Evolutionary conservation across 179 eudicot genomes (phyloP).

Genomic region (Corrigiola litoralis): DNA sequence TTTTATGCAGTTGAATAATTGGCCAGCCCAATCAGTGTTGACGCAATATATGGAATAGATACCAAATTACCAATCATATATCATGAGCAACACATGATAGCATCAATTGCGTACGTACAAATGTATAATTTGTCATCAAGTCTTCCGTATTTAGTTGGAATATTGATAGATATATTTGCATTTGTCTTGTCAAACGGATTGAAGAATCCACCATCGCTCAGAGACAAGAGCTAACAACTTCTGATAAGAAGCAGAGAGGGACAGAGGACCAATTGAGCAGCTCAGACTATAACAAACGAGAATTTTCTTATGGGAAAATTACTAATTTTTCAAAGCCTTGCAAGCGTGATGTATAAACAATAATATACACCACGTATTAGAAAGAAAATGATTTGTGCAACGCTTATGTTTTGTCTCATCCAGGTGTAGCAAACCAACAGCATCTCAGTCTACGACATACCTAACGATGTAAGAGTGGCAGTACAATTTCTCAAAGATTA

Average conservation of each 20-base stretch:
- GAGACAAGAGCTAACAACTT: slow-evolving; percentile 19
- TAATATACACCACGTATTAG: not conserved
- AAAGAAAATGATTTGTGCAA: not conserved
- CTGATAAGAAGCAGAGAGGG: slow-evolving; percentile 13
- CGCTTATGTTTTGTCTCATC: slow-evolving; percentile 18
- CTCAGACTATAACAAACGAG: not conserved
- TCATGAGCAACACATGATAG: slow-evolving; percentile 4
- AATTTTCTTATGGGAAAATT: no score
- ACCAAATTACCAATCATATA: not conserved
- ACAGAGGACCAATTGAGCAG: slow-evolving; percentile 16
- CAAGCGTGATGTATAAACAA: not conserved
- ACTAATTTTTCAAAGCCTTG: no score
- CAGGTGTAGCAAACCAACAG: slow-evolving; percentile 18
- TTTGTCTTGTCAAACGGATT: slow-evolving; percentile 23
- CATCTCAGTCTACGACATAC: slow-evolving; percentile 16
- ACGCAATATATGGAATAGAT: not conserved
- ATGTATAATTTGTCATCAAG: slow-evolving; percentile 13
- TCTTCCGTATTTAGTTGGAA: slow-evolving; percentile 11
- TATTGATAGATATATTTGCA: not conserved
- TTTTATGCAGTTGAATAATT: not conserved
- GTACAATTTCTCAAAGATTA: not conserved
- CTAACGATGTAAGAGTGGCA: not conserved
- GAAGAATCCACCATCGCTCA: slow-evolving; percentile 3
- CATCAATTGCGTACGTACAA: slow-evolving; percentile 20
- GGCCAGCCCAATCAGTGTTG: slow-evolving; percentile 10